A percentile compares a stretch with the other conserved stretches of the same genome.
These are phyloP conservation scores for Pseudoneurospora amorphoporcata DNA, from an alignment of 495 filamentous ascomycete genomes.

Conservation along the genomic window DNA sequence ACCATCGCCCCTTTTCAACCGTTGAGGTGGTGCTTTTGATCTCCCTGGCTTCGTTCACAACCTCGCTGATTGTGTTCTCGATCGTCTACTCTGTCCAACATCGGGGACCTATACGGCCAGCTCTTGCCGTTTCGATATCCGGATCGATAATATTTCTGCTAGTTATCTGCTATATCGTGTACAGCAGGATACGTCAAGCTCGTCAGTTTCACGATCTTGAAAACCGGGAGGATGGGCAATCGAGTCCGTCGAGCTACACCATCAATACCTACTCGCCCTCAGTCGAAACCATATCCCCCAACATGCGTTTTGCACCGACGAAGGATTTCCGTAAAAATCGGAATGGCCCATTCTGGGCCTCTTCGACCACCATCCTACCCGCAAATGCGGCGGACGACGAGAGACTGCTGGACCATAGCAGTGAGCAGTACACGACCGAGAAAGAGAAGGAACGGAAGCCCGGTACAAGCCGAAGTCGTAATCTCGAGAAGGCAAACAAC, in stretches of 20 bases:
- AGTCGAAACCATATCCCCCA: neutral
- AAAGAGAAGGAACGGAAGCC: neutral
- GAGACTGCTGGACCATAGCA: neutral
- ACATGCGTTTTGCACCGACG: neutral
- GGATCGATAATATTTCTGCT: neutral
- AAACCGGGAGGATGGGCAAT: neutral
- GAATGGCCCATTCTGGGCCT: neutral
- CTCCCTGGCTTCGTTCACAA: neutral
- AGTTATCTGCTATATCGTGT: neutral
- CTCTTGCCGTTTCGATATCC: neutral
- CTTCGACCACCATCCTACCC: neutral
- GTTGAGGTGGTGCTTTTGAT: neutral
- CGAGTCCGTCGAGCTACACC: neutral
- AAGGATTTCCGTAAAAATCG: neutral
- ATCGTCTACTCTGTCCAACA: neutral
- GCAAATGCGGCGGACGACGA: neutral
- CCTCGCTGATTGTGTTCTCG: neutral
- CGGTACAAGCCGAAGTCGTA: neutral
- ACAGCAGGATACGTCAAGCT: neutral
- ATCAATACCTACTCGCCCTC: neutral
- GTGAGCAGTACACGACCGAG: neutral
- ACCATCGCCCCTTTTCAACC: neutral
- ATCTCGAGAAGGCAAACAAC: neutral
- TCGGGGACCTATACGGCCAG: neutral
- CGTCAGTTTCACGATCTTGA: neutral